Conservation (phyloP, 164 flowering plant species). For the Vitis riparia region DNA sequence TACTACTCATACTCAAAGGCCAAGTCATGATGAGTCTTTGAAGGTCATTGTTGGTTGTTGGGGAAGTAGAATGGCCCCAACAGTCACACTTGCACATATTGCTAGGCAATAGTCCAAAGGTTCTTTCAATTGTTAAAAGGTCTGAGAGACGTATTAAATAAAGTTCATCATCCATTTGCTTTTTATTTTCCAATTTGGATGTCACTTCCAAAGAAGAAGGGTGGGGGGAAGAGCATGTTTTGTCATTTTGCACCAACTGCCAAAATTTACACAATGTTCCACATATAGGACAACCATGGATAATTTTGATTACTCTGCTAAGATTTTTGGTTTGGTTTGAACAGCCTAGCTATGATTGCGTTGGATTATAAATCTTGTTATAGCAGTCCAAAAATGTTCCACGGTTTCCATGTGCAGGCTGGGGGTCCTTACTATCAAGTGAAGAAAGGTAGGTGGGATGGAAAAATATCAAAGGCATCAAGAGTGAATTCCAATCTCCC, state of each 20-base stretch:
- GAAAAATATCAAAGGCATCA: slow-evolving; percentile 60
- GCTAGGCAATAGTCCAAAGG: neutral
- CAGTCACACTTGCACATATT: neutral
- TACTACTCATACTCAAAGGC: neutral
- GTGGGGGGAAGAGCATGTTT: neutral
- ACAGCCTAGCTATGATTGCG: no score
- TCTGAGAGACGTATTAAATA: no score
- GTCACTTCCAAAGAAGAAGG: slow-evolving; percentile 7
- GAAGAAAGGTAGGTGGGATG: slow-evolving; percentile 88
- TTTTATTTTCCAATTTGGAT: neutral
- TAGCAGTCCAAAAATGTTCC: no score
- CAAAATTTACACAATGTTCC: no score
- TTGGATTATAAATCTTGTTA: no score
- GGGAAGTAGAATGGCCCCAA: no score
- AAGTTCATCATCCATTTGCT: neutral
- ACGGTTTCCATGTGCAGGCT: slow-evolving; percentile 38
- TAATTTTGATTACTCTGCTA: no score
- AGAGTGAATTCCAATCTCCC: slow-evolving; percentile 62
- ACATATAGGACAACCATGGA: no score
- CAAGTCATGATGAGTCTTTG: neutral
- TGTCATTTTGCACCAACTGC: neutral
- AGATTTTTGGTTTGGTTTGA: no score
- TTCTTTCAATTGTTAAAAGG: no score
- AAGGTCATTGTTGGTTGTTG: neutral
- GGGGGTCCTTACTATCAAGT: slow-evolving; percentile 92